These are phyloP conservation scores for Dendrobium catenatum DNA, from an alignment of 106 monocot species.

Conservation along the genomic window DNA sequence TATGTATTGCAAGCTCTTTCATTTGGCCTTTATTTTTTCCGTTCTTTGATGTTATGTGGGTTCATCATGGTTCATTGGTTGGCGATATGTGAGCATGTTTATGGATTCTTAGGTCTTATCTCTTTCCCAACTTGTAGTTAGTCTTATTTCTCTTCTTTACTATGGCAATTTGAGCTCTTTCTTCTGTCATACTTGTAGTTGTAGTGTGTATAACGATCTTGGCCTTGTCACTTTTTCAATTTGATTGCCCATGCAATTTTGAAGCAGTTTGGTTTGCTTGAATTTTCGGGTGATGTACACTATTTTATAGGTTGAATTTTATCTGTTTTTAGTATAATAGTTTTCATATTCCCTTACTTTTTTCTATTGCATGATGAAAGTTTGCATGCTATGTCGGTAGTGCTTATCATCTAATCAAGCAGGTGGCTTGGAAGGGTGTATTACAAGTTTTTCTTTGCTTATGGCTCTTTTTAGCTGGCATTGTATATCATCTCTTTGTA, in stretches of 20 bases:
- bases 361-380: neutral
- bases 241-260: neutral
- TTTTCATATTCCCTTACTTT: neutral
- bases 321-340: neutral
- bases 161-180: neutral
- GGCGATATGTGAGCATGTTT: neutral
- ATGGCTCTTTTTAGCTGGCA: neutral
- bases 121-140: neutral
- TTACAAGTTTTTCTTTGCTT: neutral
- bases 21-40: neutral
- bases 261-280: neutral
- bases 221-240: no score
- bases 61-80: neutral
- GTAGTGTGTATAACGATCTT: no score
- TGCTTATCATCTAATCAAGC: no score
- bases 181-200: no score
- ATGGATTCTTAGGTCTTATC: neutral
- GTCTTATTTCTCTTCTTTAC: neutral
- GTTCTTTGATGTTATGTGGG: neutral
- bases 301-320: neutral
- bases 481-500: neutral
- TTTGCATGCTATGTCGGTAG: neutral
- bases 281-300: neutral
- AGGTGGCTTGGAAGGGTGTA: neutral
- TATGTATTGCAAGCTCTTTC: no score